Conservation (phyloP, 2,329 filamentous ascomycete genomes). For the Raffaelea ambrosiae region DNA sequence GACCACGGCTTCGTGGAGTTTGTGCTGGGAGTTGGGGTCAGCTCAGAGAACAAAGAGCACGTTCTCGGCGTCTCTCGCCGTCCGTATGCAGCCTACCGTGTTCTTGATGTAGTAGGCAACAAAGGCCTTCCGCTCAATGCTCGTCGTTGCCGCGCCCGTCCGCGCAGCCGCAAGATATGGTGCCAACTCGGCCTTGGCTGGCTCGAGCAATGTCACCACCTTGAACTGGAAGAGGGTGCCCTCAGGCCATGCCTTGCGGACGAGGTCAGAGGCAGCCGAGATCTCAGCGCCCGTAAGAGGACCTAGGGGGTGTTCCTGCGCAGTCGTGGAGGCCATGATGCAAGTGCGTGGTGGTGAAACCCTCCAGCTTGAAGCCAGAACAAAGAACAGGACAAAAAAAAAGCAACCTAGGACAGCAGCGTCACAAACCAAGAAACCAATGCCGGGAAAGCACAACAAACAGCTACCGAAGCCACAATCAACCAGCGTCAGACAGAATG, state of each 20-base stretch:
- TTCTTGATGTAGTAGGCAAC: conserved; percentile 51
- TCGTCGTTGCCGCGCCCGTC: conserved; percentile 25
- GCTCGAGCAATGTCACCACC: conserved; percentile 50
- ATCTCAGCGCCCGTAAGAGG: conserved; percentile 53
- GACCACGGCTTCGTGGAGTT: conserved; percentile 51
- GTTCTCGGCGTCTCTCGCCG: too few species aligned
- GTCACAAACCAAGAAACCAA: too few species aligned
- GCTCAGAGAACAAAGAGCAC: background rate
- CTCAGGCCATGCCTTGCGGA: conserved; percentile 45
- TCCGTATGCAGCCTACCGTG: too few species aligned
- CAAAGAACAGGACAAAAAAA: too few species aligned
- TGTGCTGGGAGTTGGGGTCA: conserved; percentile 33
- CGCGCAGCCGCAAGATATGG: conserved; percentile 42
- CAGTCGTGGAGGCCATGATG: too few species aligned
- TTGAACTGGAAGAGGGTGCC: conserved; percentile 53
- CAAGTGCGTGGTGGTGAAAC: too few species aligned
- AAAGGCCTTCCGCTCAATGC: conserved; percentile 41
- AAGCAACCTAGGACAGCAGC: too few species aligned
- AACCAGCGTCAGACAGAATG: too few species aligned
- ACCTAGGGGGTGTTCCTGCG: conserved; percentile 44
- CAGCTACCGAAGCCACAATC: too few species aligned
- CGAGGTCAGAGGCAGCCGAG: conserved; percentile 34
- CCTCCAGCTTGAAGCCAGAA: too few species aligned
- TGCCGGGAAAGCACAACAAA: too few species aligned
- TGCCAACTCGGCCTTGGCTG: conserved; percentile 41